Evolutionary conservation across 495 filamentous ascomycete species (phyloP), one percentile per base, ranked within the genome.

Genomic region (Aspergillus sclerotioniger): DNA sequence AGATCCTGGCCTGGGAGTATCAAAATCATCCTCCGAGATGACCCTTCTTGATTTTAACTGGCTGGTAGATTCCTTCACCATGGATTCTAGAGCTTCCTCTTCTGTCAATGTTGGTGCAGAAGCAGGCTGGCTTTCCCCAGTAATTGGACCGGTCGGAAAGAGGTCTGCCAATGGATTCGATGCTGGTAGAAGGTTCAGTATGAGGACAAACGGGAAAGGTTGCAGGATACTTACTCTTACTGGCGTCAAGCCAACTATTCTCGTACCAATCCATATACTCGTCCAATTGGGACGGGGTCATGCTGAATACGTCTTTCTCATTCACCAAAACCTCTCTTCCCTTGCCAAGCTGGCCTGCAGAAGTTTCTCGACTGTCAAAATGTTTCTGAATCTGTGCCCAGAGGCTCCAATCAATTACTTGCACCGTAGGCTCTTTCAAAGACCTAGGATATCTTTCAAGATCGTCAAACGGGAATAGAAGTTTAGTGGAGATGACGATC

Each of bases 201-300:
- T 17, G 39, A 19, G 35, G 35, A 9, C 25, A 28, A 48, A 8
- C 46, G 2, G 45, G 13, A 39, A 44, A 6, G 12, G 3, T 1
- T 50, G 15, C 19, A 28, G 25, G 13, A 43, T 43, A 20, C 55
- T 2, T 46, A 70, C 70, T 55, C 62, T 58, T 69, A 39, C 62
- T 68, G 31, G 28, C 62, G 51, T 83, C 79, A 47, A 88, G 65
- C 82, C 87, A 95, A 29, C 77, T 90, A 61, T 82, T 80, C 67
- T 93, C 87, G 64, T 90, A 96, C 89, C 90, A 97, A 68, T 92
- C 85, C 78, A 98, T 77, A 58, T 96, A 96, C 50, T 88, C 82
- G 60, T 94, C 87, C 52, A 97, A 67, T 57, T 95, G 83, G 9
- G 76, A 66, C 16, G 79, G 77, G 1, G 73, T 80, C 87, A 97